These are phyloP conservation scores for Rhodotorula glutinis DNA, from an alignment of 1,284 basidiomycete species.

Conservation along the genomic window DNA sequence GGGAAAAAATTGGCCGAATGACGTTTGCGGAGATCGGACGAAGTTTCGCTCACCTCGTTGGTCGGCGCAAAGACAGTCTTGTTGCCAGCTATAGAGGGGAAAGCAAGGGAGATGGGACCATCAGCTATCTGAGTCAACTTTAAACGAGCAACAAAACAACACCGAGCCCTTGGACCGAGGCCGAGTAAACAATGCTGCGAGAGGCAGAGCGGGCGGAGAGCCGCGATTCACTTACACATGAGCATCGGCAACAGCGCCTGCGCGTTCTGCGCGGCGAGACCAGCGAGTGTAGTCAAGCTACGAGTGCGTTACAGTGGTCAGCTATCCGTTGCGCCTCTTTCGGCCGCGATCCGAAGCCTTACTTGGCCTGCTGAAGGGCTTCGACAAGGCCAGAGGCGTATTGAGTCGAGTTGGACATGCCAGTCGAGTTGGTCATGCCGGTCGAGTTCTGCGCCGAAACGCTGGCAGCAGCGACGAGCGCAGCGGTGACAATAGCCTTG, in stretches of 20 bases:
- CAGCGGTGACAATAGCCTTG: conserved; percentile 59
- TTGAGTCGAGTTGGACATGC: background rate
- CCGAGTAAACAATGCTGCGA: background rate
- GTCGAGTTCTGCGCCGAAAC: conserved; percentile 2
- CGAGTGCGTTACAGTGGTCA: background rate
- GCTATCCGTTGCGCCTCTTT: background rate
- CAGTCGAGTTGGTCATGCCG: too few species aligned
- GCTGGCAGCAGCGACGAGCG: background rate
- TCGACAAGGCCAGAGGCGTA: conserved; percentile 18
- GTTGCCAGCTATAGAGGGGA: conserved; percentile 15
- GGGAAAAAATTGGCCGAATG: too few species aligned
- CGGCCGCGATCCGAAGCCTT: background rate
- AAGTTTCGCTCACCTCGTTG: conserved; percentile 14
- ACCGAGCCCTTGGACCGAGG: too few species aligned
- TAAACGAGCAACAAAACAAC: too few species aligned
- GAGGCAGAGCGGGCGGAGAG: background rate
- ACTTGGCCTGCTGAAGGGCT: conserved; percentile 22
- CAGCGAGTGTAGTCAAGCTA: conserved; percentile 23
- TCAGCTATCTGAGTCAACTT: too few species aligned
- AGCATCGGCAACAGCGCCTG: conserved; percentile 19
- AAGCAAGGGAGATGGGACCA: background rate
- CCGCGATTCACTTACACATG: background rate
- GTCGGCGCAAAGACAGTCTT: conserved; percentile 36
- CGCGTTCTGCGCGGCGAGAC: conserved; percentile 12
- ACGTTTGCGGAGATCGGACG: too few species aligned